Conservation (phyloP, 108 stramenopile species). For the Hondaea fermentalgiana region DNA sequence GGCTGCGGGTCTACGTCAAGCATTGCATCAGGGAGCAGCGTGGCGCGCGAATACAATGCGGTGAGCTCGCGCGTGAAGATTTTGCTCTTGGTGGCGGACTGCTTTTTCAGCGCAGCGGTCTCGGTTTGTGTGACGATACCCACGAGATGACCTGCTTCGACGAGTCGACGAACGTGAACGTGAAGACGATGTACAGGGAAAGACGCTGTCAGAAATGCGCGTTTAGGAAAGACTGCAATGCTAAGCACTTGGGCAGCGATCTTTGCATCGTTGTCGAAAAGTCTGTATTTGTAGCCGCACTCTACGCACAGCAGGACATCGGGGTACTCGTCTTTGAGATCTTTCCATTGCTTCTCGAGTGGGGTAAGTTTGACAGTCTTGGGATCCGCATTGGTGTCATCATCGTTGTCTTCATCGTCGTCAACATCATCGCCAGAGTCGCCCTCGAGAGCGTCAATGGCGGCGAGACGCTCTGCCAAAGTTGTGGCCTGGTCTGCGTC, state of each 20-base stretch:
- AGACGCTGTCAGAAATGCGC: neutral
- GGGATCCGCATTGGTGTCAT: no score
- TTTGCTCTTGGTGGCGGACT: neutral
- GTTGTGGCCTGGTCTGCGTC: no score
- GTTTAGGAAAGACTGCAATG: neutral
- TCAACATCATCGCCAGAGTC: no score
- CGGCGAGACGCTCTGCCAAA: no score
- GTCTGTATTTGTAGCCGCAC: constrained; percentile 11
- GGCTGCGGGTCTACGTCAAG: neutral
- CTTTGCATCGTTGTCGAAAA: neutral
- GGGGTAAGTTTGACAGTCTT: neutral
- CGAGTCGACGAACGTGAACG: neutral
- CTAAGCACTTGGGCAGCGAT: neutral
- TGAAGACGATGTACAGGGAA: neutral
- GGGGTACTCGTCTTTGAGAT: neutral
- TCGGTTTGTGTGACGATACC: neutral
- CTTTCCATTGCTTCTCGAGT: neutral
- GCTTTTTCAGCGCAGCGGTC: neutral
- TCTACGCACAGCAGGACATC: neutral
- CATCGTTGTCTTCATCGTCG: no score
- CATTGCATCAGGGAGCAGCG: neutral
- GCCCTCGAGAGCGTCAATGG: no score
- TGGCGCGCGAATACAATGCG: neutral
- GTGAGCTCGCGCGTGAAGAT: neutral
- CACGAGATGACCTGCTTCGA: neutral